phyloP scores from a whole-genome alignment of 2,329 filamentous ascomycete species.

The Rutstroemia sydowiana region DNA sequence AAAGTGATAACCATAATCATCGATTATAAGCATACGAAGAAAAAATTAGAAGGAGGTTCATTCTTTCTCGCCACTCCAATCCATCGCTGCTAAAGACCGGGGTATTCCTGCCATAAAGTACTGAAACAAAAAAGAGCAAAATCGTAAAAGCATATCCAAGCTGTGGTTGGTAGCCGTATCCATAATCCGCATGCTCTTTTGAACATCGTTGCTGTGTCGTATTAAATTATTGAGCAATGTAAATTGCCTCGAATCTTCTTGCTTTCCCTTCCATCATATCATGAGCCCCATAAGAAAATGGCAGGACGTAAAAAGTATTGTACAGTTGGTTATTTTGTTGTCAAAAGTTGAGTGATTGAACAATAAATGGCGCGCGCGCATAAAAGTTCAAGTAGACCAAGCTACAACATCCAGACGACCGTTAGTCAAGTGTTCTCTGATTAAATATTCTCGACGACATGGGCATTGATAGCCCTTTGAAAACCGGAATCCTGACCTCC shows the following conservation, averaged over 20 bases:
- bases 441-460: conserved; percentile 79
- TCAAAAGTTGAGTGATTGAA: neutral
- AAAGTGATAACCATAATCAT: no score
- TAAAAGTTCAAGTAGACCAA: conserved; percentile 23
- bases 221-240: neutral
- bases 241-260: neutral
- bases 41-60: no score
- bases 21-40: no score
- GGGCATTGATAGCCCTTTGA: conserved; percentile 73
- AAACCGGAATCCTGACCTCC: conserved; percentile 54
- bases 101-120: neutral
- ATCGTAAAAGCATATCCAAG: no score
- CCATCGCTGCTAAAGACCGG: neutral
- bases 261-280: neutral
- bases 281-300: neutral
- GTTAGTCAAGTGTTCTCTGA: conserved; percentile 19
- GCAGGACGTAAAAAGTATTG: neutral
- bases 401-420: conserved; percentile 21
- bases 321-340: neutral
- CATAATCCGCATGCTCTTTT: neutral
- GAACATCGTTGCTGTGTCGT: neutral
- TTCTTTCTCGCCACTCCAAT: no score
- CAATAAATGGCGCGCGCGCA: neutral
- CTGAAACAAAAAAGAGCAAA: neutral
- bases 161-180: no score